phyloP scores from a whole-genome alignment of 1,284 basidiomycete genomes.

The Leccinum fallax region DNA sequence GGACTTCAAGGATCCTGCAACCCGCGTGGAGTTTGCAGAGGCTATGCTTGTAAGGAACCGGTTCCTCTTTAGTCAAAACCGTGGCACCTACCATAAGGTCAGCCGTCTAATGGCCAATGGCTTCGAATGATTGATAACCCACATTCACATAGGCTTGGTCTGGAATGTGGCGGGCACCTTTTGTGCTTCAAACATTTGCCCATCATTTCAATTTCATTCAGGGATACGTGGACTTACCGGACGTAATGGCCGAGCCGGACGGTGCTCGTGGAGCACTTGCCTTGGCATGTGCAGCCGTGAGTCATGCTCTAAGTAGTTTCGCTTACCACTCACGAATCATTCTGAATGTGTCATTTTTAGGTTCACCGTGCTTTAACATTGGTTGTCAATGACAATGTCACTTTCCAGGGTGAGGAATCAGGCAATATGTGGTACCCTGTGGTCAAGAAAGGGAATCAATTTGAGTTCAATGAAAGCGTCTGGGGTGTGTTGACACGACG shows the following conservation, averaged over 20 bases:
- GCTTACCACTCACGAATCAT: neutral
- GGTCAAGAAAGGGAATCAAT: neutral
- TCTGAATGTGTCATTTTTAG: neutral
- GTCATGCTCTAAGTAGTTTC: neutral
- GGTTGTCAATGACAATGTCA: neutral
- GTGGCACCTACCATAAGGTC: neutral
- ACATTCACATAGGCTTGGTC: neutral
- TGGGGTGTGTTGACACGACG: neutral
- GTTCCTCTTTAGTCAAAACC: neutral
- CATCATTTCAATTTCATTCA: neutral
- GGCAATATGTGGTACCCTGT: neutral
- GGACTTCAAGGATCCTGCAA: neutral
- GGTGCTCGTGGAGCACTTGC: neutral
- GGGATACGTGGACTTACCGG: neutral
- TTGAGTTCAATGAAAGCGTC: neutral
- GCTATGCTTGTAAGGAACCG: neutral
- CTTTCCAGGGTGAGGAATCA: neutral
- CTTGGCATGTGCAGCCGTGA: neutral
- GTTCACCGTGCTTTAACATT: neutral
- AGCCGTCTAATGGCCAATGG: neutral
- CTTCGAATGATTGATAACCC: neutral
- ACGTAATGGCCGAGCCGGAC: neutral
- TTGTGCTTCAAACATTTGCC: neutral
- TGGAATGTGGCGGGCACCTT: neutral
- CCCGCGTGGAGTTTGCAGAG: neutral